Evolutionary conservation across 2,329 filamentous ascomycete species (phyloP), one percentile per base, ranked within the genome.

Genomic region (Sporothrix pallida): DNA sequence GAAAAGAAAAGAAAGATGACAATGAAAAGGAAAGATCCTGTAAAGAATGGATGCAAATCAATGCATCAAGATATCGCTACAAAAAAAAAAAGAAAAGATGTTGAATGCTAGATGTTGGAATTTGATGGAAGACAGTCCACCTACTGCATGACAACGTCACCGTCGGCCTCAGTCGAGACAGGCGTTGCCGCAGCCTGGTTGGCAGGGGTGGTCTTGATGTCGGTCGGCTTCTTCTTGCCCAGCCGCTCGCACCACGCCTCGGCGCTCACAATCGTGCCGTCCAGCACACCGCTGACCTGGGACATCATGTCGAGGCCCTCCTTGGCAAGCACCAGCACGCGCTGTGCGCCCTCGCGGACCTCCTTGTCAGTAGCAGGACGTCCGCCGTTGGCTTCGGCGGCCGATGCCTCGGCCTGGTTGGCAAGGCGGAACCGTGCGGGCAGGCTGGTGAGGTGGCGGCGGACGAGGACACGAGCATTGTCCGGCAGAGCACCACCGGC

Each of bases 271-370:
- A 98, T 92, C 0, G 96, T 98, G 71, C 94, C 92, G 77, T 97
- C 93, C 9, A 98, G 87, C 1, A 98, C 93, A 5, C 91, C 90
- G 56, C 91, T 96, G 69, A 99, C 94, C 81, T 98, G 94, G 0
- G 90, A 88, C 87, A 98, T 94, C 92, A 98, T 97, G 78, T 98
- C 94, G 15, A 98, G 85, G 0, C 95, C 94, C 80, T 98, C 95
- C 78, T 92, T 92, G 7, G 95, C 95, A 70, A 98, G 89, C 1
- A 96, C 90, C 13, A 98, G 84, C 73, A 97, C 94, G 56, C 92
- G 88, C 77, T 94, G 91, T 0, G 93, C 94, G 70, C 86, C 86
- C 37, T 90, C 87, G 1, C 83, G 82, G 13, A 84, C 81, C 63
- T 84, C 83, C 72, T 81, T 72, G 71, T 76, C 75, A 65, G 58